phyloP scores from a whole-genome alignment of 2,329 filamentous ascomycete species.

The Aspergillus aculeatinus region DNA sequence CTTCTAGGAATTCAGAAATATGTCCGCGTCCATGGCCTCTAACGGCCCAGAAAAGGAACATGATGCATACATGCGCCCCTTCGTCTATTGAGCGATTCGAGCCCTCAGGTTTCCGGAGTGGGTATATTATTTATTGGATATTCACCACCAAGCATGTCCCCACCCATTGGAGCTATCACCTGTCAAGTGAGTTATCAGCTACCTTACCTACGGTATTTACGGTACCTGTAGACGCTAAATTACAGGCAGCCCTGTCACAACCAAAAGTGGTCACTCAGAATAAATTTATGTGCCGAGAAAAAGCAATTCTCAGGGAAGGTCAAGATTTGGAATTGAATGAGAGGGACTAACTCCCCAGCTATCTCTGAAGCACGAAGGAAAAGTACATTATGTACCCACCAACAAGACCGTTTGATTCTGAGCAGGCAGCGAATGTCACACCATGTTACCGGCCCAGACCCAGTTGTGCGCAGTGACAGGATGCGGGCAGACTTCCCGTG shows the following conservation, averaged over 20 bases:
- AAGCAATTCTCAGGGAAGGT: background rate
- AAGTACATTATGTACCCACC: slow-evolving; percentile 1
- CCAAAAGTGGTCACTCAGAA: slow-evolving; percentile 8
- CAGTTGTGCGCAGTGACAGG: slow-evolving; percentile 8
- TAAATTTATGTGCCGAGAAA: background rate
- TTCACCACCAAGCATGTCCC: slow-evolving; percentile 2
- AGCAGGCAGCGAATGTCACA: background rate
- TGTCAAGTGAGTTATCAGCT: slow-evolving; percentile 16
- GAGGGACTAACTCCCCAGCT: background rate
- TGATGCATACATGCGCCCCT: slow-evolving; percentile 2
- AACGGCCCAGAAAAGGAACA: slow-evolving; percentile 3
- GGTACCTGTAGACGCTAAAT: background rate
- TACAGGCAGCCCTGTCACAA: background rate
- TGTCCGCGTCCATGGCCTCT: background rate
- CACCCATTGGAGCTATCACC: slow-evolving; percentile 17
- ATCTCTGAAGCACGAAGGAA: background rate
- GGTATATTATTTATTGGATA: slow-evolving; percentile 10
- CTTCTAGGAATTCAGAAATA: background rate
- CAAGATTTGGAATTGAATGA: background rate
- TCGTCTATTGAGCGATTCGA: background rate
- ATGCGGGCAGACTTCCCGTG: slow-evolving; percentile 18
- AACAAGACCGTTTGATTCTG: background rate
- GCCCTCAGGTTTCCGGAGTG: slow-evolving; percentile 4
- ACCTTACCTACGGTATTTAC: background rate
- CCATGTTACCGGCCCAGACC: slow-evolving; percentile 6